These are phyloP conservation scores for Tolypocladium pustulatum DNA, from an alignment of 2,329 filamentous ascomycete species.

Conservation along the genomic window DNA sequence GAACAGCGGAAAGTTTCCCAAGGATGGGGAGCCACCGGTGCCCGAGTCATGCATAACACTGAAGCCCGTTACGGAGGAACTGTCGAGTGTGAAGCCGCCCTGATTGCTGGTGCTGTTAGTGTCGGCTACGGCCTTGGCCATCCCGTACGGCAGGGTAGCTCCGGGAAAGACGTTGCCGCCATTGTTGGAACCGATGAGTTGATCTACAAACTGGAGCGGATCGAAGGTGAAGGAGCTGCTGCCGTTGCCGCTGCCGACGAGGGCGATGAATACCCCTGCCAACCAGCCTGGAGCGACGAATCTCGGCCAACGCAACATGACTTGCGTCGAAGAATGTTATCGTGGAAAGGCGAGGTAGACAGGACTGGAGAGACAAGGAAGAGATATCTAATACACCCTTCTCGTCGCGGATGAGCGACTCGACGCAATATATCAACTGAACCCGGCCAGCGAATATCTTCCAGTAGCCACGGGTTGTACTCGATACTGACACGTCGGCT, in stretches of 20 bases:
- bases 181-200: conserved; percentile 22
- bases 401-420: too few relatives aligned
- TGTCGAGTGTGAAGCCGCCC: conserved; percentile 45
- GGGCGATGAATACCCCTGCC: neutral
- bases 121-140: conserved; percentile 49
- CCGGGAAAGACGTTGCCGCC: conserved; percentile 33
- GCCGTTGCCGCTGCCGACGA: neutral
- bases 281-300: neutral
- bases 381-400: too few relatives aligned
- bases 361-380: too few relatives aligned
- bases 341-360: neutral
- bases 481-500: neutral
- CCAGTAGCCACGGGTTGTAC: neutral
- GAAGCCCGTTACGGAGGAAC: conserved; percentile 40
- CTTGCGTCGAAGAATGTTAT: neutral
- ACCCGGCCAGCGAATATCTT: neutral
- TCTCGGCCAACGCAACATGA: neutral
- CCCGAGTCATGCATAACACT: conserved; percentile 49
- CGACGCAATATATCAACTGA: neutral
- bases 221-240: conserved; percentile 14
- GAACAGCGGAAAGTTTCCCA: conserved; percentile 67
- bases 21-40: conserved; percentile 46
- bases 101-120: conserved; percentile 34
- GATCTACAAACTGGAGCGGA: conserved; percentile 20
- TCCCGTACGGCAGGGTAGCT: conserved; percentile 32